Percentiles rank a stretch among this genome's conserved stretches.
Conservation (phyloP, 139 green algal species). For the Diplosphaera chodatii region DNA sequence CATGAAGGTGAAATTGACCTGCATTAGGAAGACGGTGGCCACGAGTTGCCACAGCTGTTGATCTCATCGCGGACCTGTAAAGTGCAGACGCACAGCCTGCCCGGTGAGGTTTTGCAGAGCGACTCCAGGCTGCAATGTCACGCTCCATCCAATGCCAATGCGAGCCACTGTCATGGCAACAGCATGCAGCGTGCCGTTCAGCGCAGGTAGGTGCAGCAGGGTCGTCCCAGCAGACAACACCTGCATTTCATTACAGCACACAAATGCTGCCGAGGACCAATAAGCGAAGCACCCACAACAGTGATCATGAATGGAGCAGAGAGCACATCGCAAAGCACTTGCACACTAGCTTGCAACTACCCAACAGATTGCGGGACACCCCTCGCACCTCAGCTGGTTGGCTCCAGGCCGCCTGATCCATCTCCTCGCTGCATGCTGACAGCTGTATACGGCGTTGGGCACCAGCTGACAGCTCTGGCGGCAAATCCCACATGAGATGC, state of each 20-base stretch:
- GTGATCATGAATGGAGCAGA: too few species aligned
- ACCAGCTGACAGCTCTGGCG: constrained; percentile 9
- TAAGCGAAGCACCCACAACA: too few species aligned
- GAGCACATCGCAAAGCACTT: too few species aligned
- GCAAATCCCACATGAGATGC: constrained; percentile 5
- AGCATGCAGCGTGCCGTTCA: background rate
- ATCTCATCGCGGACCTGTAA: background rate
- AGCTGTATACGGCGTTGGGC: constrained; percentile 14
- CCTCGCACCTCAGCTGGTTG: constrained; percentile 8
- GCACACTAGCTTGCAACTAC: too few species aligned
- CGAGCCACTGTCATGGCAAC: background rate
- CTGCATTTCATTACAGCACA: background rate
- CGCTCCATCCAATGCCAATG: background rate
- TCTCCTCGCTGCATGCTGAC: too few species aligned
- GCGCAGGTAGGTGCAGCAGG: background rate
- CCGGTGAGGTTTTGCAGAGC: background rate
- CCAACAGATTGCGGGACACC: too few species aligned
- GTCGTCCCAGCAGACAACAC: background rate
- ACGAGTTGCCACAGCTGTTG: too few species aligned
- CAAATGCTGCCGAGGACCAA: too few species aligned
- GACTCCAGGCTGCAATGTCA: background rate
- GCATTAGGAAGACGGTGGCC: too few species aligned
- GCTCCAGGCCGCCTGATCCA: constrained; percentile 18
- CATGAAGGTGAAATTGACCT: too few species aligned
- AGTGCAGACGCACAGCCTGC: background rate